Evolutionary conservation across 768 basidiomycete species (phyloP).

Genomic region (Boletus speciosus): DNA sequence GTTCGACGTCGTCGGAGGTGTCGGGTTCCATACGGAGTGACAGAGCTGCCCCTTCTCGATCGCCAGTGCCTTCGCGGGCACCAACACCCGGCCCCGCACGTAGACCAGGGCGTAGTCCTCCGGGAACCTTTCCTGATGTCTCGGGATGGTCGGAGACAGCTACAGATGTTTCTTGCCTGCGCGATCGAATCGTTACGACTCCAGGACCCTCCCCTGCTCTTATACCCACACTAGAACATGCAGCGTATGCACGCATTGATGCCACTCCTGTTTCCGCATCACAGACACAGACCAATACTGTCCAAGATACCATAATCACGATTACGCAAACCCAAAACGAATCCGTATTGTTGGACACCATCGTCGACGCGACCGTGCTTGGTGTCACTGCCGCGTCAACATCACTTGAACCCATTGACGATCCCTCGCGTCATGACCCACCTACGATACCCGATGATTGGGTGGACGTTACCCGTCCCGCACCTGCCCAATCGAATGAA

Average conservation of each 20-base stretch:
- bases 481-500: constrained; percentile 4
- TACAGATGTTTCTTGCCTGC: constrained; percentile 22
- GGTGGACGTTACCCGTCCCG: constrained; percentile 22
- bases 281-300: not conserved
- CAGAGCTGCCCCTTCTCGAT: constrained; percentile 27
- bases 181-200: constrained; percentile 9
- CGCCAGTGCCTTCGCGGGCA: constrained; percentile 17
- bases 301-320: constrained; percentile 9
- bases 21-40: constrained; percentile 30
- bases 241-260: constrained; percentile 10
- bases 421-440: constrained; percentile 17
- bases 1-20: constrained; percentile 13
- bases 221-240: constrained; percentile 24
- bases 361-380: not conserved
- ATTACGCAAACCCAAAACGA: constrained; percentile 12
- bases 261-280: constrained; percentile 7
- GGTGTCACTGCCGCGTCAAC: not conserved
- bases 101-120: constrained; percentile 25
- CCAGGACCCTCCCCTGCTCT: constrained; percentile 26
- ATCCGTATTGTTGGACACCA: constrained; percentile 2
- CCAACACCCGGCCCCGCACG: constrained; percentile 19
- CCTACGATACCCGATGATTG: constrained; percentile 29
- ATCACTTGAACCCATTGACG: constrained; percentile 5
- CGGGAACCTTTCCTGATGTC: constrained; percentile 25
- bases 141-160: constrained; percentile 33